Conservation (phyloP, 2,329 filamentous ascomycete species). For the Aspergillus aculeatus region DNA sequence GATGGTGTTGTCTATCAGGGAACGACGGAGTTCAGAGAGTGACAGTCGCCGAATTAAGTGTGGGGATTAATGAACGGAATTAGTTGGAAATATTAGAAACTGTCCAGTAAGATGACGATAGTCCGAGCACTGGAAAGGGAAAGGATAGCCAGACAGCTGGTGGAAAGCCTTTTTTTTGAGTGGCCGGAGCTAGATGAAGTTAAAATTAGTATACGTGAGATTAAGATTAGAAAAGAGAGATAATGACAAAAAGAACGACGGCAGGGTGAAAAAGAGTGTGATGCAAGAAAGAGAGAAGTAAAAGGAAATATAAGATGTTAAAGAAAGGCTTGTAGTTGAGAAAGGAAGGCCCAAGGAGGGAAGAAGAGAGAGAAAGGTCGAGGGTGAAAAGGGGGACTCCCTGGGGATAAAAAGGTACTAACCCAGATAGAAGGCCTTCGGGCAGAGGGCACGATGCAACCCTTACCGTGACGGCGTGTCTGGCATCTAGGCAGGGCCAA, state of each 20-base stretch:
- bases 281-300: not conserved
- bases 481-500: constrained; percentile 45
- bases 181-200: constrained; percentile 34
- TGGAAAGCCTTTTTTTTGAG: constrained; percentile 24
- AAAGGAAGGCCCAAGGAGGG: constrained; percentile 7
- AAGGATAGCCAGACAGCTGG: constrained; percentile 28
- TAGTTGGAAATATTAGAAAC: constrained; percentile 56
- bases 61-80: constrained; percentile 54
- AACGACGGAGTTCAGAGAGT: constrained; percentile 50
- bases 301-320: constrained; percentile 13
- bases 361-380: constrained; percentile 9
- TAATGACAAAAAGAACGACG: constrained; percentile 13
- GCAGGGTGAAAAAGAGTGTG: not conserved
- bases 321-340: constrained; percentile 15
- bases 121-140: constrained; percentile 35
- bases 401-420: constrained; percentile 34
- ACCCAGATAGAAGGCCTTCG: constrained; percentile 44
- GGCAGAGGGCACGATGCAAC: constrained; percentile 42
- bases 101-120: constrained; percentile 43
- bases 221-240: constrained; percentile 22
- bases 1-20: constrained; percentile 34
- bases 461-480: constrained; percentile 45
- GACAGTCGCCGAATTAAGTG: constrained; percentile 48
- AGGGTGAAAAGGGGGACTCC: constrained; percentile 22
- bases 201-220: constrained; percentile 32